phyloP scores from a whole-genome alignment of 192 early-diverging fungal genomes.

The Mortierella claussenii region DNA sequence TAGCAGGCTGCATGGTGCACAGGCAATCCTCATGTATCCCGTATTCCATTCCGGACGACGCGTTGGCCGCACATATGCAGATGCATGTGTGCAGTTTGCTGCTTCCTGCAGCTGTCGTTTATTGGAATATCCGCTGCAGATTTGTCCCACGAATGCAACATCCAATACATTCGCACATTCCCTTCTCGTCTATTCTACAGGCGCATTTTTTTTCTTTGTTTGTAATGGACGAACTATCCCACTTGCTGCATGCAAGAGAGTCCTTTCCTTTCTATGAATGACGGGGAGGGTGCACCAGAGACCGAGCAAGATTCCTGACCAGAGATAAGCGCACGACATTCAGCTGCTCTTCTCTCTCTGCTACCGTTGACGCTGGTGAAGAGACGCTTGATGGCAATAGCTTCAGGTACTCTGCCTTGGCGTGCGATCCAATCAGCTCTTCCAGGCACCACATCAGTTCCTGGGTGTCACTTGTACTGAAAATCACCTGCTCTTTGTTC shows the following conservation, averaged over 20 bases:
- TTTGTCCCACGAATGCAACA: too few relatives aligned
- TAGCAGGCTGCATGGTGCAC: neutral
- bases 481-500: conserved; percentile 62
- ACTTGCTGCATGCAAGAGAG: too few relatives aligned
- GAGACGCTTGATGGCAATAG: conserved; percentile 21
- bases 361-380: conserved; percentile 1
- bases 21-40: conserved; percentile 20
- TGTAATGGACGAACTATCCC: conserved; percentile 1
- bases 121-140: too few relatives aligned
- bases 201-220: too few relatives aligned
- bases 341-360: conserved; percentile 29
- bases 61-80: too few relatives aligned
- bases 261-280: too few relatives aligned
- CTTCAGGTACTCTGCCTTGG: conserved; percentile 41
- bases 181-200: too few relatives aligned
- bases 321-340: conserved; percentile 32
- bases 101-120: too few relatives aligned
- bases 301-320: conserved; percentile 37
- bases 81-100: too few relatives aligned
- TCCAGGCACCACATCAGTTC: conserved; percentile 77
- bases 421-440: conserved; percentile 51
- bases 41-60: conserved; percentile 30
- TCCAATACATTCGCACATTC: too few relatives aligned
- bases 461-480: conserved; percentile 63
- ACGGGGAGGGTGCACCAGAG: conserved; percentile 25